Conservation (phyloP, 768 basidiomycete species). For the Phlebiopsis gigantea region DNA sequence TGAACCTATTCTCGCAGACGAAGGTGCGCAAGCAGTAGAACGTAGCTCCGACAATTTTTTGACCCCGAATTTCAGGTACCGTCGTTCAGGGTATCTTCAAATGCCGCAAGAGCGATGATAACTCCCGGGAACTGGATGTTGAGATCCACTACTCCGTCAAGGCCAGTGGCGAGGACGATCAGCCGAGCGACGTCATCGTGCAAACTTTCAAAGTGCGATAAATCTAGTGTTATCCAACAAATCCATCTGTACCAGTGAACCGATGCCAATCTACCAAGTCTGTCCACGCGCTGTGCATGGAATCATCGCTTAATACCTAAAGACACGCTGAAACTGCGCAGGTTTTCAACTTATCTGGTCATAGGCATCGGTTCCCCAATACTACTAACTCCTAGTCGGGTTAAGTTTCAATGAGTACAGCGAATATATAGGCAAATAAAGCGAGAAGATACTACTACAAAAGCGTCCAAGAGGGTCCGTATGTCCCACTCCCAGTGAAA, state of each 20-base stretch:
- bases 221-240: neutral
- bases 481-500: no score
- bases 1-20: slow-evolving; percentile 69
- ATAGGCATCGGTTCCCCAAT: no score
- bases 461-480: neutral
- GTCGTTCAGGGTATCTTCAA: slow-evolving; percentile 75
- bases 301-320: neutral
- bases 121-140: slow-evolving; percentile 85
- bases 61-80: slow-evolving; percentile 44
- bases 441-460: neutral
- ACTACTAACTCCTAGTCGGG: no score
- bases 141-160: slow-evolving; percentile 76
- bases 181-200: slow-evolving; percentile 45
- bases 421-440: neutral
- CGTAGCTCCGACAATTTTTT: neutral
- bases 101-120: slow-evolving; percentile 72
- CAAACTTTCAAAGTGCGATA: slow-evolving; percentile 79
- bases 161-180: slow-evolving; percentile 28
- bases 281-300: neutral
- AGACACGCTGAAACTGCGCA: neutral
- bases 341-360: no score
- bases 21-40: slow-evolving; percentile 45
- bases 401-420: no score
- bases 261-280: neutral
- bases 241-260: neutral